Base-by-base conservation (phyloP, 352 stramenopile species). In the Phytophthora litchii region DNA sequence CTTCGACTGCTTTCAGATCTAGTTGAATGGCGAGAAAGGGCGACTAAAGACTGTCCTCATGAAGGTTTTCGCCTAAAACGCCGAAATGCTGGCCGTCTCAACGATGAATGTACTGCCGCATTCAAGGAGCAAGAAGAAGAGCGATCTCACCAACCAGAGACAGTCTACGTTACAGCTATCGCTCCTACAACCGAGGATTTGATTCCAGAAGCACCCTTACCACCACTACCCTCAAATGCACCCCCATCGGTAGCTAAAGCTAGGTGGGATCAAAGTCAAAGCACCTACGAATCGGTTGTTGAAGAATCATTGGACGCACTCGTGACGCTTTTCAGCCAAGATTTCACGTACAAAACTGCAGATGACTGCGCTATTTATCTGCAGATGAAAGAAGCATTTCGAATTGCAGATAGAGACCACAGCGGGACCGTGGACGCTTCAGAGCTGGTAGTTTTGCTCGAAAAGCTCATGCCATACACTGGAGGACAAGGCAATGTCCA, bases 331-430 rank as follows among this genome's bases (percentile, higher is more conserved):
- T 91, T 88, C 42, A 73, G 74, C 51, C 75, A 89, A 35, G 60
- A 78, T 11, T 89, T 91, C 54, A 70, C 69, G 17, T 74, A 83
- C 42, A 64, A 71, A 21, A 70, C 80, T 5, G 70, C 67, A 2
- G 77, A 86, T 17, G 72, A 91, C 37, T 84, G 78, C 27, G 75
- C 81, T 3, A 75, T 89, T 36, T 91, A 88, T 32, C 65, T 91
- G 73, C 79, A 91, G 31, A 88, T 91, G 79, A 89, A 89, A 43
- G 79, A 91, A 34, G 81, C 81, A 3, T 91, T 91, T 48, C 78
- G 81, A 4, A 56, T 86, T 13, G 79, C 81, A 0, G 81, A 90
- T 40, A 78, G 78, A 35, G 66, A 91, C 42, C 74, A 70, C n/a
- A 73, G 69, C 32, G 81, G 81, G 0, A 78, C 81, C 27, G 80